These are phyloP conservation scores for Elaeis guineensis DNA, from an alignment of 176 grass and related monocot species.

Conservation along the genomic window DNA sequence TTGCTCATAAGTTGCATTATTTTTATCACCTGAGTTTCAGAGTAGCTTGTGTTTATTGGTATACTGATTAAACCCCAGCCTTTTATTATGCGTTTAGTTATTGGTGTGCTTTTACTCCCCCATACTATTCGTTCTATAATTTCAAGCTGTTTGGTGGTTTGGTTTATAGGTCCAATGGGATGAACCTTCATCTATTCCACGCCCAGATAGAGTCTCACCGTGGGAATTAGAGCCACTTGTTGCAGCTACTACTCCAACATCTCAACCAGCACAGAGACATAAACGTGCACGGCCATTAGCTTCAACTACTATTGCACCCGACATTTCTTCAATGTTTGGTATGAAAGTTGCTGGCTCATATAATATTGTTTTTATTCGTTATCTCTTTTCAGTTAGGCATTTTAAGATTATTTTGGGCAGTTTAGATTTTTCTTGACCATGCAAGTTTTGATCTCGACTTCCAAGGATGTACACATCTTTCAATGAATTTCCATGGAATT, in stretches of 20 bases:
- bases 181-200: slow-evolving; percentile 62
- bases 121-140: no score
- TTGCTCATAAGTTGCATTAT: no score
- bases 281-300: slow-evolving; percentile 57
- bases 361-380: background rate
- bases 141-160: background rate
- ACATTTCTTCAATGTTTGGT: slow-evolving; percentile 52
- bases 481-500: no score
- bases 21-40: no score
- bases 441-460: no score
- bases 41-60: no score
- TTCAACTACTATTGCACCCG: slow-evolving; percentile 39
- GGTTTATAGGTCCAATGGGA: slow-evolving; percentile 91
- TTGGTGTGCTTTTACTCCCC: background rate
- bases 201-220: slow-evolving; percentile 73
- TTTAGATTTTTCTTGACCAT: no score
- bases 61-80: no score
- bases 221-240: slow-evolving; percentile 84
- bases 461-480: no score
- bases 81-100: no score
- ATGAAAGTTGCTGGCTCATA: background rate
- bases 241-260: slow-evolving; percentile 30
- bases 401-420: no score
- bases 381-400: no score
- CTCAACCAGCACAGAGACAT: slow-evolving; percentile 43